Evolutionary conservation across 352 stramenopile genomes (phyloP).

Genomic region (Pythium volutum): DNA sequence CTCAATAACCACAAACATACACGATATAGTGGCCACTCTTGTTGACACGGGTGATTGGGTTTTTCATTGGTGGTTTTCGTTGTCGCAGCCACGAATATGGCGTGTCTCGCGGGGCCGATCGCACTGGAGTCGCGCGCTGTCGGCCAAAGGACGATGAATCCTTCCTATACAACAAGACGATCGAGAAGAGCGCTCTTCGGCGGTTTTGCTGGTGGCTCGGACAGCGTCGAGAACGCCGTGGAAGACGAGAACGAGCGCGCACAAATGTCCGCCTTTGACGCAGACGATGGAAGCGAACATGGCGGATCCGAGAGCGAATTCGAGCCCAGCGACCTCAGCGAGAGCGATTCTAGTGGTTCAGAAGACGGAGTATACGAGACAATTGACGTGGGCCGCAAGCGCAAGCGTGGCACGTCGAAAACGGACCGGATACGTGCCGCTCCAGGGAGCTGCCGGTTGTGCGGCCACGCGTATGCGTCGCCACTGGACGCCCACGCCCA

Average conservation of each 20-base stretch:
- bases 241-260: conserved; percentile 11
- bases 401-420: conserved; percentile 12
- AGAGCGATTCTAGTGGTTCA: neutral
- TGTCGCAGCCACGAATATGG: conserved; percentile 8
- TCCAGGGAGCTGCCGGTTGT: neutral
- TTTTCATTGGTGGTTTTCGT: conserved; percentile 1
- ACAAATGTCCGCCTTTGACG: neutral
- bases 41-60: conserved; percentile 15
- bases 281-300: neutral
- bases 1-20: neutral
- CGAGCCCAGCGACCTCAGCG: conserved; percentile 2
- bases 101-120: neutral
- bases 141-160: neutral
- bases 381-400: conserved; percentile 7
- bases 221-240: neutral
- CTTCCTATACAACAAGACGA: neutral
- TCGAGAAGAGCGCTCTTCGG: conserved; percentile 14
- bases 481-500: neutral
- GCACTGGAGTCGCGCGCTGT: neutral
- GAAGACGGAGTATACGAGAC: neutral
- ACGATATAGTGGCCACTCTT: neutral
- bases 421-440: neutral
- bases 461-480: neutral
- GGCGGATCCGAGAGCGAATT: conserved; percentile 16
- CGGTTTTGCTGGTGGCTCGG: neutral